Conservation (phyloP, 768 basidiomycete species). For the Grammothele lineata region DNA sequence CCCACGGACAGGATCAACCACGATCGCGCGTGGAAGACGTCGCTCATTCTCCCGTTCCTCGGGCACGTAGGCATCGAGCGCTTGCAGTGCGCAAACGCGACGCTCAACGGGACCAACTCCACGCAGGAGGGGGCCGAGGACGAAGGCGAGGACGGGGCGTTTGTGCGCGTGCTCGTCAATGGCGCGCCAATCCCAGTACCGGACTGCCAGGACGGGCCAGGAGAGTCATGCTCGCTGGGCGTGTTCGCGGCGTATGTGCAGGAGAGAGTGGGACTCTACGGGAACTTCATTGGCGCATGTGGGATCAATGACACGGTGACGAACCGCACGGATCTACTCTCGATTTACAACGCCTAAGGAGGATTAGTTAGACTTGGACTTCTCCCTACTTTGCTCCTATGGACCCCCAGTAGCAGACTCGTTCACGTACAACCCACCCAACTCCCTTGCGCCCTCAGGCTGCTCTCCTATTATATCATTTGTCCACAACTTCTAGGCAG, state of each 20-base stretch:
- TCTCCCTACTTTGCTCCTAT: no score
- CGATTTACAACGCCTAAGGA: constrained; percentile 9
- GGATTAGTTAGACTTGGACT: no score
- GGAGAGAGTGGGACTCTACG: constrained; percentile 5
- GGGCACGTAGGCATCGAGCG: constrained; percentile 15
- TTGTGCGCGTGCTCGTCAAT: constrained; percentile 12
- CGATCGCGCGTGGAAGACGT: constrained; percentile 17
- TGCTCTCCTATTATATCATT: no score
- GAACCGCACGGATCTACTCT: constrained; percentile 11
- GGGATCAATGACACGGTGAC: constrained; percentile 13
- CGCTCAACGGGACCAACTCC: neutral
- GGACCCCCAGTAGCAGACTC: no score
- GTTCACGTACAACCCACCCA: no score
- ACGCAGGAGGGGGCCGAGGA: constrained; percentile 5
- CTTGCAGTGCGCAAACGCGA: constrained; percentile 8
- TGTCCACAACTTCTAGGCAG: no score
- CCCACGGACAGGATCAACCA: constrained; percentile 19
- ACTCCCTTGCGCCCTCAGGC: no score
- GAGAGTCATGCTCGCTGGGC: constrained; percentile 10
- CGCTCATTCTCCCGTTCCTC: constrained; percentile 13
- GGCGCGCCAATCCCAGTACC: constrained; percentile 15
- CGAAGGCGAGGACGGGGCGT: constrained; percentile 1
- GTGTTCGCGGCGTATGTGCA: constrained; percentile 6
- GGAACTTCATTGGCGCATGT: constrained; percentile 14
- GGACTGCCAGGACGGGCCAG: constrained; percentile 12